Evolutionary conservation across 164 flowering plant species (phyloP).

Genomic region (Tetrastigma voinierianum): DNA sequence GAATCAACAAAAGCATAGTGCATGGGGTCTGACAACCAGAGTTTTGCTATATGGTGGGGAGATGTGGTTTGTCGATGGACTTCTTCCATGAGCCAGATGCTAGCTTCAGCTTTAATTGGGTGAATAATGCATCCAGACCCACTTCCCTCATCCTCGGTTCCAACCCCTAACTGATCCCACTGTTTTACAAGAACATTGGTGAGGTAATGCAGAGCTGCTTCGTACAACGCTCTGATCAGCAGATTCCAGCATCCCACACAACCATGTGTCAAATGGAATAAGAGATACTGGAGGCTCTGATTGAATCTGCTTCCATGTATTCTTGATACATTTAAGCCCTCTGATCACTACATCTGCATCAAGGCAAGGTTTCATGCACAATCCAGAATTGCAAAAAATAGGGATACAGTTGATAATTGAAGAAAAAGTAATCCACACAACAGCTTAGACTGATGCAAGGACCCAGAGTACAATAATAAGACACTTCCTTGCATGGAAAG

Average conservation of each 20-base stretch:
- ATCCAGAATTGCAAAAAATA: neutral
- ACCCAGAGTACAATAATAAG: neutral
- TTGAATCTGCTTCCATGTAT: constrained; percentile 73
- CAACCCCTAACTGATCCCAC: constrained; percentile 69
- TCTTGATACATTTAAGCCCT: constrained; percentile 83
- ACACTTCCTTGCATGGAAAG: neutral
- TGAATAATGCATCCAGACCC: constrained; percentile 61
- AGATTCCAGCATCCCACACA: too few species aligned
- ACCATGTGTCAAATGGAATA: constrained; percentile 74
- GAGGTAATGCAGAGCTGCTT: constrained; percentile 88
- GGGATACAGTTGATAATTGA: neutral
- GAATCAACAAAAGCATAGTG: constrained; percentile 63
- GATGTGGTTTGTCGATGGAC: constrained; percentile 65
- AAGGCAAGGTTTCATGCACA: constrained; percentile 1
- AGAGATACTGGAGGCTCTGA: constrained; percentile 63
- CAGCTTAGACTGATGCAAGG: neutral
- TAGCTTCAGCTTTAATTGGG: constrained; percentile 83
- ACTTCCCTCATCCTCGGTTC: constrained; percentile 48
- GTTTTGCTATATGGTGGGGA: constrained; percentile 50
- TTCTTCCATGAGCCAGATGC: constrained; percentile 86
- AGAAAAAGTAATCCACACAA: neutral
- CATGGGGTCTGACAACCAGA: constrained; percentile 68
- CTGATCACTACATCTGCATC: constrained; percentile 46
- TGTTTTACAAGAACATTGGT: constrained; percentile 66
- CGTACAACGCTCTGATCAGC: too few species aligned